Conservation (phyloP, 306 rosid genomes). For the Luffa acutangula region DNA sequence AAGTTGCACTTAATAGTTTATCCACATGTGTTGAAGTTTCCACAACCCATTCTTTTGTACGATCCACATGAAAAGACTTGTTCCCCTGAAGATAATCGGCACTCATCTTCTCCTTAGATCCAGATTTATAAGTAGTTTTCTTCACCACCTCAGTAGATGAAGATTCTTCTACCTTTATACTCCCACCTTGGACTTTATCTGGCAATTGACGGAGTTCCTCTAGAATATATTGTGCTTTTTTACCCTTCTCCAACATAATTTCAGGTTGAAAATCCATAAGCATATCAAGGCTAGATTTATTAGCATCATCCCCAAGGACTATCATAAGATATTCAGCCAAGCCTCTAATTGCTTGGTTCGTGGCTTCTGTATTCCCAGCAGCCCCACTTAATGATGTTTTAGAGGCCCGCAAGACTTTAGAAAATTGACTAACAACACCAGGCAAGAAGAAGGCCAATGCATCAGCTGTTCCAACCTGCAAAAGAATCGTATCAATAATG, state of each 20-base stretch:
- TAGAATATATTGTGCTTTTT: slow-evolving; percentile 41
- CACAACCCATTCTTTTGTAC: slow-evolving; percentile 74
- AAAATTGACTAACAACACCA: slow-evolving; percentile 77
- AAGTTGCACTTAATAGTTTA: slow-evolving; percentile 56
- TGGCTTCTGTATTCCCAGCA: slow-evolving; percentile 68
- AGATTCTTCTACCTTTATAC: slow-evolving; percentile 25
- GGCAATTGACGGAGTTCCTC: slow-evolving; percentile 73
- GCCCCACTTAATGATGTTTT: slow-evolving; percentile 81
- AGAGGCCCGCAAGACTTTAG: slow-evolving; percentile 69
- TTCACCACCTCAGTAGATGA: slow-evolving; percentile 23
- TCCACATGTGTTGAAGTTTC: slow-evolving; percentile 52
- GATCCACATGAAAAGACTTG: slow-evolving; percentile 56
- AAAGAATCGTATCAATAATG: slow-evolving; percentile 6
- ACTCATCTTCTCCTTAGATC: slow-evolving; percentile 29
- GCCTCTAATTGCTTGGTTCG: slow-evolving; percentile 72
- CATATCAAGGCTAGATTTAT: slow-evolving; percentile 29
- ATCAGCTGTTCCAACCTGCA: slow-evolving; percentile 83
- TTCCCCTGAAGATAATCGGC: slow-evolving; percentile 25
- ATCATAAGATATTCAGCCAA: slow-evolving; percentile 84
- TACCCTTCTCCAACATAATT: slow-evolving; percentile 18
- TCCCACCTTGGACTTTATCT: slow-evolving; percentile 32
- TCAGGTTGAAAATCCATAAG: slow-evolving; percentile 22
- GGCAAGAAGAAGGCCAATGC: slow-evolving; percentile 93
- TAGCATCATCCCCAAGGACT: slow-evolving; percentile 68
- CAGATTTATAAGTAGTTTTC: slow-evolving; percentile 18